Percentiles rank a stretch among this genome's conserved stretches.
Evolutionary conservation across 2,329 filamentous ascomycete species (phyloP).

Genomic region (Epichloe coenophiala): DNA sequence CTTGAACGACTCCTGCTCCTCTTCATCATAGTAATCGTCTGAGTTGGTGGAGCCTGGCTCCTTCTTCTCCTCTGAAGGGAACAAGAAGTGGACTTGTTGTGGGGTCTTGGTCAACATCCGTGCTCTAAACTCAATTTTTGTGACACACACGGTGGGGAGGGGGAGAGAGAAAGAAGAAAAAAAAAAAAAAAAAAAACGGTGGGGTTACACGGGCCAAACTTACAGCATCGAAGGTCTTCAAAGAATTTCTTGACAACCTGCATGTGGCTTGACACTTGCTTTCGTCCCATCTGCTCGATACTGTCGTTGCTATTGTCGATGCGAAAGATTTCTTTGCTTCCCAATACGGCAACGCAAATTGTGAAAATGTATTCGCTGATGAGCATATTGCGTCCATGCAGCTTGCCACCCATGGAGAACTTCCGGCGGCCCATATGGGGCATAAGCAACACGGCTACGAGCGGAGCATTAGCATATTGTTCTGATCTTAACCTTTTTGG

Average conservation of each 20-base stretch:
- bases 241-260: constrained; percentile 58
- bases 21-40: constrained; percentile 33
- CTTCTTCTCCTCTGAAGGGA: constrained; percentile 41
- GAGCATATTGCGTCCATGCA: constrained; percentile 56
- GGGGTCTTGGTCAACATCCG: constrained; percentile 1
- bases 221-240: constrained; percentile 47
- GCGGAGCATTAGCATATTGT: constrained; percentile 9
- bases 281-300: constrained; percentile 37
- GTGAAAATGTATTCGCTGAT: constrained; percentile 52
- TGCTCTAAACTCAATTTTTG: neutral
- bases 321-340: constrained; percentile 29
- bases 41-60: constrained; percentile 49
- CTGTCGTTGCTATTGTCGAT: constrained; percentile 30
- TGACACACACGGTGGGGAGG: neutral
- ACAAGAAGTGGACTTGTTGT: constrained; percentile 45
- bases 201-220: constrained; percentile 19
- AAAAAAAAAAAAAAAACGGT: neutral
- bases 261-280: constrained; percentile 59
- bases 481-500: neutral
- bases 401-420: constrained; percentile 49
- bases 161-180: too few species aligned
- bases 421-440: constrained; percentile 54
- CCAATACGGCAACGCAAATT: constrained; percentile 24
- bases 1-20: constrained; percentile 43
- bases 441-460: constrained; percentile 43